Base-by-base conservation (phyloP, 169 alveolate genomes). In the Eimeria necatrix region DNA sequence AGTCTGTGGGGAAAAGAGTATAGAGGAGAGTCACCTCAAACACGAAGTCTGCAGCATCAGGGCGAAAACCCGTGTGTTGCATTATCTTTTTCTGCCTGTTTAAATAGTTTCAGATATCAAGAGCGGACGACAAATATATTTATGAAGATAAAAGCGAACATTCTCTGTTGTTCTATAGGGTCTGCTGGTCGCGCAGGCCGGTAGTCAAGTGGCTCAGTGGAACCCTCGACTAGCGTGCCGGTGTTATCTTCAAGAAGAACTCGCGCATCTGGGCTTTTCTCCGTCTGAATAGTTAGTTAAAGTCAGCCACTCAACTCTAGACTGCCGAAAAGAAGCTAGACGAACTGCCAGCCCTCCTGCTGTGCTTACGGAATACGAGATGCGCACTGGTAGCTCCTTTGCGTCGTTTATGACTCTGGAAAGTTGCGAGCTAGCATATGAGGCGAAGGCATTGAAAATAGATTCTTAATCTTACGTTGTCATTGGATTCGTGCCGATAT, bases 41-140 rank as follows among this genome's bases (percentile, higher is more conserved):
- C 0, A 81, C 32, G 4, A 81, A 52, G 52, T 81, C 90, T 49
- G 90, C 90, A n/a, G 4, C 73, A 3, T 51, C 90, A 0, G 90
- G 56, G 3, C 5, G 4, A 41, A 81, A 81, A 3, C 74, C 90
- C 8, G 90, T 81, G 41, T 81, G 90, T 12, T 81, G 26, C 90
- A 81, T 81, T 3, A 81, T 81, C 46, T 81, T 81, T n/a, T 53
- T 81, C 18, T 81, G 90, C 90, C 90, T 81, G 53, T 12, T 56
- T 56, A 2, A 0, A 1, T 56, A 2, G 64, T 0, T 56, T 12
- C 2, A 56, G 10, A 56, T 9, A 56, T 56, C 10, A 16, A 56
- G 0, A 56, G 76, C 41, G 0, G n/a, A 5, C 68, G 4, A 22
- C 16, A 9, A 52, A 78, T 73, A 41, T 7, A 73, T 26, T 12